Percentiles rank a stretch among this genome's conserved stretches.
Conservation (phyloP, 371 early-diverging fungal genomes). For the Mucor racemosus region DNA sequence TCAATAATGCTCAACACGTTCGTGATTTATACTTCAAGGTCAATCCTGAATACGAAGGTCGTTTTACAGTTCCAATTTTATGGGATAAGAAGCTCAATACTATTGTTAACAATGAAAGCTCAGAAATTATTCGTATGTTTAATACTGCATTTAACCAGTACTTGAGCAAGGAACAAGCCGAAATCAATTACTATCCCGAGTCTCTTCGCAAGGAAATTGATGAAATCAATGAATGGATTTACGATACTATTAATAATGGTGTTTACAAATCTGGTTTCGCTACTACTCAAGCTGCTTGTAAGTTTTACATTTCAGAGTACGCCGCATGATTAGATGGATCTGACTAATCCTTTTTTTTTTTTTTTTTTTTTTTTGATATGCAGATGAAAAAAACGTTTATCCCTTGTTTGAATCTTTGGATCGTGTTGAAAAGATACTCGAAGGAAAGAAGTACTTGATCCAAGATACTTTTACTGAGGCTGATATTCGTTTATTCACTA, state of each 20-base stretch:
- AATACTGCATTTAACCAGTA: slow-evolving; percentile 85
- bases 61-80: slow-evolving; percentile 89
- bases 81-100: slow-evolving; percentile 92
- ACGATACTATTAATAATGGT: slow-evolving; percentile 85
- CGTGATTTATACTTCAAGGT: slow-evolving; percentile 92
- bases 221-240: slow-evolving; percentile 87
- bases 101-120: slow-evolving; percentile 97
- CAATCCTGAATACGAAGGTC: slow-evolving; percentile 74
- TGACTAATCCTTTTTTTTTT: background rate
- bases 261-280: slow-evolving; percentile 93
- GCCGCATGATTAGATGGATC: background rate
- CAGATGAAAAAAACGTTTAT: slow-evolving; percentile 72
- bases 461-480: slow-evolving; percentile 87
- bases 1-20: slow-evolving; percentile 74
- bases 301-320: slow-evolving; percentile 17
- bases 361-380: background rate
- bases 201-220: slow-evolving; percentile 79
- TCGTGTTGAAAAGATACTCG: slow-evolving; percentile 81
- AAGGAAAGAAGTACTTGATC: slow-evolving; percentile 74
- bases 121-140: slow-evolving; percentile 95
- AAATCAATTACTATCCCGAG: slow-evolving; percentile 81
- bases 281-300: slow-evolving; percentile 82
- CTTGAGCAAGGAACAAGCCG: slow-evolving; percentile 66
- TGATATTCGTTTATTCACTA: slow-evolving; percentile 91
- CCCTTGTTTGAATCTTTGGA: slow-evolving; percentile 83